These are phyloP conservation scores for Monilinia vaccinii-corymbosi DNA, from an alignment of 2,329 filamentous ascomycete species.

Conservation along the genomic window DNA sequence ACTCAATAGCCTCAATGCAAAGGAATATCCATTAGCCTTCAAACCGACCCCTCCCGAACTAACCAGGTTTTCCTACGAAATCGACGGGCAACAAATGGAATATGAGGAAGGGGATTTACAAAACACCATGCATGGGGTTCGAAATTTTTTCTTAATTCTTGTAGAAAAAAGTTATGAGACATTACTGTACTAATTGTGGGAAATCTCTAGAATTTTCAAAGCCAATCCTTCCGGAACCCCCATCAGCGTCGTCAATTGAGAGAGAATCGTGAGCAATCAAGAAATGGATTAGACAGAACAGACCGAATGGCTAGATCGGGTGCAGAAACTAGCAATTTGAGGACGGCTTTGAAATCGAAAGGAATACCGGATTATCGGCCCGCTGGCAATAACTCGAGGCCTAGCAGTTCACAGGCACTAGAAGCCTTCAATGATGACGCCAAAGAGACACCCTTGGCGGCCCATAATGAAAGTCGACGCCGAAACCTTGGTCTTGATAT, in stretches of 20 bases:
- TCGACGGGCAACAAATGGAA: constrained; percentile 41
- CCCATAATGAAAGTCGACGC: constrained; percentile 9
- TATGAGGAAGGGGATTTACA: constrained; percentile 10
- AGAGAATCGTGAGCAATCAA: neutral
- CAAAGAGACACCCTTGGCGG: constrained; percentile 9
- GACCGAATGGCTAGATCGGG: neutral
- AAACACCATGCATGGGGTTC: constrained; percentile 8
- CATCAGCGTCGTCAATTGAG: neutral
- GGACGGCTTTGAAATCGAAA: neutral
- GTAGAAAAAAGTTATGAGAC: neutral
- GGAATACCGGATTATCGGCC: neutral
- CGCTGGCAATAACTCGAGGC: neutral
- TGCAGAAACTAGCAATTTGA: neutral
- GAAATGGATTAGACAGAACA: neutral
- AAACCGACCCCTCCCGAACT: constrained; percentile 75
- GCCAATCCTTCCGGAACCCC: neutral
- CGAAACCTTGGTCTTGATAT: constrained; percentile 20
- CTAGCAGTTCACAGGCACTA: neutral
- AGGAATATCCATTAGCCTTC: constrained; percentile 80
- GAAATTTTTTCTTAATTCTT: neutral
- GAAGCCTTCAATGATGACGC: constrained; percentile 2
- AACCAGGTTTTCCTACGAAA: constrained; percentile 65
- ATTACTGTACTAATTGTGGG: neutral
- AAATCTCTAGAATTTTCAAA: neutral
- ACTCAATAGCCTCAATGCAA: constrained; percentile 66